Evolutionary conservation across 192 early-diverging fungal genomes (phyloP).

Genomic region (Coemansia sp.): DNA sequence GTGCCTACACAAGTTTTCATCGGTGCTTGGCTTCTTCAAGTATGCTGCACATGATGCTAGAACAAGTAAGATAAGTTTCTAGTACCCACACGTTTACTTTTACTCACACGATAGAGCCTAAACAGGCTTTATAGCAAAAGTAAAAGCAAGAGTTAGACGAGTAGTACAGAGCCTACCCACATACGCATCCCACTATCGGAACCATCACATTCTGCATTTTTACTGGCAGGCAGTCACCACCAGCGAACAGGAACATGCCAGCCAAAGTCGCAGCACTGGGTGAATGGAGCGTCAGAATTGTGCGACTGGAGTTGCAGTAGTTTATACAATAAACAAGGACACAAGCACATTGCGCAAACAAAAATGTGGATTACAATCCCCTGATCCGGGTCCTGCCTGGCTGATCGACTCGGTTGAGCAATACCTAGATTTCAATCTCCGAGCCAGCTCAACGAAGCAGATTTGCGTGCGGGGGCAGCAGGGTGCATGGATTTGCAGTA

Average conservation of each 20-base stretch:
- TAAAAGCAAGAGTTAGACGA: not conserved
- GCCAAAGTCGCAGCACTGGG: too few relatives aligned
- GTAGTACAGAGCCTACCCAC: constrained; percentile 6
- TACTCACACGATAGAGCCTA: constrained; percentile 5
- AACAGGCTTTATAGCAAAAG: not conserved
- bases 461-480: not conserved
- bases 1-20: not conserved
- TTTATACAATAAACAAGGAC: too few relatives aligned
- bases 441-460: constrained; percentile 4
- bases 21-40: not conserved
- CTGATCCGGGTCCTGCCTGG: not conserved
- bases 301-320: too few relatives aligned
- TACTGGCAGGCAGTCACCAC: too few relatives aligned
- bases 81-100: constrained; percentile 14
- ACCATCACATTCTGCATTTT: not conserved
- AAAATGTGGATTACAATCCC: not conserved
- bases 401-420: not conserved
- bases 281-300: too few relatives aligned
- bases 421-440: constrained; percentile 1
- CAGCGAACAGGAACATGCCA: too few relatives aligned
- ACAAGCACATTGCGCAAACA: too few relatives aligned
- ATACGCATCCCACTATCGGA: constrained; percentile 5
- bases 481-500: constrained; percentile 6
- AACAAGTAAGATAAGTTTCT: constrained; percentile 5
- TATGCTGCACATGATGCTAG: not conserved